Base-by-base conservation (phyloP, 2,329 filamentous ascomycete genomes). In the Didymella pomorum region DNA sequence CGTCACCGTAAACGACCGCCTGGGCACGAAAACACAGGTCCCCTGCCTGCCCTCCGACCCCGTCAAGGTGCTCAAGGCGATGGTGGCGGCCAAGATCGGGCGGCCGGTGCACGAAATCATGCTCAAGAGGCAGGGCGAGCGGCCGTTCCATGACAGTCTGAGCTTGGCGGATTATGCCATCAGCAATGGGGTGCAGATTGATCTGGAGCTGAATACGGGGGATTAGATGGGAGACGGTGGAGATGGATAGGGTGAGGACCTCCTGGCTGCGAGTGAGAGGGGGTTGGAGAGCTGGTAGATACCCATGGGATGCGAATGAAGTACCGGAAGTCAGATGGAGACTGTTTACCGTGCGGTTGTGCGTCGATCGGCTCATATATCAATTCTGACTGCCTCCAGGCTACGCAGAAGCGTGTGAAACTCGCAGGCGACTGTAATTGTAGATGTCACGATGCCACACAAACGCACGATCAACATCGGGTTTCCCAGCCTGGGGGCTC, bases 1-100 rank as follows among this genome's bases (percentile, higher is more conserved):
- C 50, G 93, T 98, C 18, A 87, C 94, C 71, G 88, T 98, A 72
- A 98, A 98, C 76, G 94, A 98, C 78, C 86, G 94, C n/a, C 81
- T 98, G 33, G 94, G 94, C 12, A 97, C 94, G n/a, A 97, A 97
- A 72, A 92, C 93, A 16, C 90, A 91, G 51, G 95, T 98, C 63
- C 94, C 94, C 0, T 97, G 93, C 75, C 82, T 97, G 56, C 88
- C 91, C 0, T 90, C 87, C 3, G 94, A 98, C 79, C 89, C 88
- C 8, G 89, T 97, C 65, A 89, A 89, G 64, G 84, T 93, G 60
- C 92, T 97, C 80, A 97, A 97, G 80, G 89, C 93, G 45, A 89
- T 96, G 83, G 93, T 97, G 23, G 93, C 93, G 4, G 91, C 91
- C 39, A 86, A 90, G 62, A 96, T 97, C 69, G 94, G 94, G 2